phyloP scores from a whole-genome alignment of 352 stramenopile genomes.

The Pythium scleroteichum region DNA sequence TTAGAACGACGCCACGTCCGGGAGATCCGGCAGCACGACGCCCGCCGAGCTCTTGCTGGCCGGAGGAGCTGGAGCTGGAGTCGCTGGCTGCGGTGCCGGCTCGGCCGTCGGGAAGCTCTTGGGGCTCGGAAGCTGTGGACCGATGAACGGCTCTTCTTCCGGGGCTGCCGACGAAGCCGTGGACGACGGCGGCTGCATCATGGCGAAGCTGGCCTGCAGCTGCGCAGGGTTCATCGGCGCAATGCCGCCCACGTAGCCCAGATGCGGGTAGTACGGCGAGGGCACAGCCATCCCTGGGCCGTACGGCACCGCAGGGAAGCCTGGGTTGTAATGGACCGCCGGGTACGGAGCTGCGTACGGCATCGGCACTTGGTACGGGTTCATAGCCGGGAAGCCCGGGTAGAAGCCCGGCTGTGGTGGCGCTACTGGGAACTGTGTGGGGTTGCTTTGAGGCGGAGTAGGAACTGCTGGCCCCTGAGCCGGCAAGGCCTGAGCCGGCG shows the following conservation, averaged over 20 bases:
- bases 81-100: constrained; percentile 7
- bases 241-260: constrained; percentile 23
- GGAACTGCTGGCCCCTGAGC: constrained; percentile 9
- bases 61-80: constrained; percentile 1
- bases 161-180: background rate
- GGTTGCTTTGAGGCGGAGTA: constrained; percentile 12
- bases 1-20: constrained; percentile 40
- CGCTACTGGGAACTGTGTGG: constrained; percentile 6
- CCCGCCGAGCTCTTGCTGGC: background rate
- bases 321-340: constrained; percentile 14
- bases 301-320: constrained; percentile 16
- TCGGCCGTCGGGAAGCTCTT: constrained; percentile 23
- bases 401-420: constrained; percentile 34
- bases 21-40: constrained; percentile 40
- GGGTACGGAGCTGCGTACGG: constrained; percentile 44
- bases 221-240: constrained; percentile 9
- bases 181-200: constrained; percentile 13
- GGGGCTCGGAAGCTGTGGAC: constrained; percentile 41
- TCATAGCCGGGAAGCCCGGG: constrained; percentile 30
- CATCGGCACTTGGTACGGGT: constrained; percentile 22
- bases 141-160: constrained; percentile 39
- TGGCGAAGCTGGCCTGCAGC: constrained; percentile 11
- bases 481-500: background rate
- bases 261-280: constrained; percentile 20
- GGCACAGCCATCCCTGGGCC: constrained; percentile 16